Base-by-base conservation (phyloP, 768 basidiomycete species). In the Leccinum subgranulosum region DNA sequence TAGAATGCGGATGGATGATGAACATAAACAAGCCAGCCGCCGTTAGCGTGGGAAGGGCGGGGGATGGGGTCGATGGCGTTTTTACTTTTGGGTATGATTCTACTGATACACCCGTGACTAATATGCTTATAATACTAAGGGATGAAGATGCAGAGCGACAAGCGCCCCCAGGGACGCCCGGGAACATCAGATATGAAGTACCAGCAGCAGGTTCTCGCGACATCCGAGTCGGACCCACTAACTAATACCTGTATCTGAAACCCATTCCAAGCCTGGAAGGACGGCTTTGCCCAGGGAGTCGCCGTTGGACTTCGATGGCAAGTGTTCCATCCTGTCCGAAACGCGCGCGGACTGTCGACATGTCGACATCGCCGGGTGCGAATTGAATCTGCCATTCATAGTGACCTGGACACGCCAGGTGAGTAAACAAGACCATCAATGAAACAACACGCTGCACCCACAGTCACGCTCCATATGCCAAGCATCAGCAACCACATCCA, bases 341-440 rank as follows among this genome's bases (percentile, higher is more conserved):
- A 46, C 74, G 77, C 8, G 82, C 84, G 29, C 80, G 78, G 27
- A 83, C 77, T 12, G 75, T 73, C 7, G 74, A 62, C 78, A 84
- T 79, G 66, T 85, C 81, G 53, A 82, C 77, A 58, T 86, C 84
- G 10, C 75, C 71, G 10, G 80, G 77, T 31, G 81, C 65, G 58
- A 86, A 86, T 17, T 69, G 72, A 60, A 84, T 79, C 56, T 81
- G 76, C 84, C 84, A 86, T 60, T 84, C 84, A 60, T 81, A 84
- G 63, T 84, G 84, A 61, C 80, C 84, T 86, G 56, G 15, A 31
- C 27, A 49, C 11, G 19, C 6, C 41, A 33, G 49, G 28, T 61
- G 12, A 60, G 51, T 57, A 48, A 54, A 45, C 23, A 28, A n/a
- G 31, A 49, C 31, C 29, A 52, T 45, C 52, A 33, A 49, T 21